Evolutionary conservation across 2,329 filamentous ascomycete species (phyloP).

Genomic region (Ophidiomyces ophidiicola): DNA sequence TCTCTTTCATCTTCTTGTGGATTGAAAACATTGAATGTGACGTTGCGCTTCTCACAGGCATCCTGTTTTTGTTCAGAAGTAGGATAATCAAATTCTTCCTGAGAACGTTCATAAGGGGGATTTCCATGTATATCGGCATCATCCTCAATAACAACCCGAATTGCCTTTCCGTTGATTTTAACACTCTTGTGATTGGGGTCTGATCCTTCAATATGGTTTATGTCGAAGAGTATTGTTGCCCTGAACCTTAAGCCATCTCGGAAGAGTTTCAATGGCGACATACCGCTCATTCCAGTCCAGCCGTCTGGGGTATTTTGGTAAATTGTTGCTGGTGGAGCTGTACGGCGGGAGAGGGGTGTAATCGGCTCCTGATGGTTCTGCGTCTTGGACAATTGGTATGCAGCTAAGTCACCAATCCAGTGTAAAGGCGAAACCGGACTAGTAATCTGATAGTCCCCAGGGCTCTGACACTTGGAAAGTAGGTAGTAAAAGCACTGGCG

Average conservation of each 20-base stretch:
- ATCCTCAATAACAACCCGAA: neutral
- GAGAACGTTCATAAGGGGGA: neutral
- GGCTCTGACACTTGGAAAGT: neutral
- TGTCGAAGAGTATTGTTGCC: neutral
- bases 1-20: neutral
- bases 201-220: neutral
- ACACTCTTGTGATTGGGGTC: neutral
- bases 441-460: neutral
- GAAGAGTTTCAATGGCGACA: neutral
- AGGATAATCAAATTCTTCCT: neutral
- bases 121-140: neutral
- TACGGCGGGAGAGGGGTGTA: neutral
- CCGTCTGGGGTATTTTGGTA: neutral
- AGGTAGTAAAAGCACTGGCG: conserved; percentile 12
- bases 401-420: neutral
- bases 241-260: neutral
- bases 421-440: neutral
- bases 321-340: neutral
- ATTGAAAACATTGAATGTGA: neutral
- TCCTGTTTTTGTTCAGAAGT: neutral
- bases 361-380: too few species aligned
- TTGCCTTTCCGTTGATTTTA: neutral
- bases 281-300: neutral
- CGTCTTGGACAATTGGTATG: too few species aligned
- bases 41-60: neutral